Evolutionary conservation across 2,329 filamentous ascomycete genomes (phyloP).

Genomic region (Lasiodiplodia citricola): DNA sequence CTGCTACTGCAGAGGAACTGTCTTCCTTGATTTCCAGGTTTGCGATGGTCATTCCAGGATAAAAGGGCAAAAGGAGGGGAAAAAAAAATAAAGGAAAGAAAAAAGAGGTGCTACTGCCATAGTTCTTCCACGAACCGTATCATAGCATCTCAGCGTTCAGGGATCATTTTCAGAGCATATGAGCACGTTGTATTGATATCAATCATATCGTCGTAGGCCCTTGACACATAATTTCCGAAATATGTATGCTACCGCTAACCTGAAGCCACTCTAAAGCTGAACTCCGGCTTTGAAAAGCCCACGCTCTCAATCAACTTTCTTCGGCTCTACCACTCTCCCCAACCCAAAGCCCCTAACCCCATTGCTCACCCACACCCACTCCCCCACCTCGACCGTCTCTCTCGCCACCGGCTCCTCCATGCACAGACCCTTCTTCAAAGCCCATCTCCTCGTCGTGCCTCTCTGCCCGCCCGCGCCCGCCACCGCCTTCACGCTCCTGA

Average conservation of each 20-base stretch:
- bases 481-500: constrained; percentile 48
- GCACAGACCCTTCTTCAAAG: constrained; percentile 71
- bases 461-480: constrained; percentile 79
- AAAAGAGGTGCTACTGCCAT: no score
- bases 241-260: no score
- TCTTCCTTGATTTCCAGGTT: no score
- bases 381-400: constrained; percentile 69
- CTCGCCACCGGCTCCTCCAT: constrained; percentile 67
- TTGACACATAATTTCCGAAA: background rate
- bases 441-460: constrained; percentile 83
- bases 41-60: no score
- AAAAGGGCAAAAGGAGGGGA: no score
- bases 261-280: no score
- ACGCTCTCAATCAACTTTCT: background rate
- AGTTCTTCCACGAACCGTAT: no score
- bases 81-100: no score
- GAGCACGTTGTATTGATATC: background rate
- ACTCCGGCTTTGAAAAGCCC: no score
- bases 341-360: constrained; percentile 76
- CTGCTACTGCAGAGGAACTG: no score
- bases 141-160: no score
- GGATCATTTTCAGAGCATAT: no score
- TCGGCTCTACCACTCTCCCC: constrained; percentile 40
- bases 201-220: background rate
- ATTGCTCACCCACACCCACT: constrained; percentile 88